Evolutionary conservation across 179 eudicot genomes (phyloP).

Genomic region (Carnegiea gigantea): DNA sequence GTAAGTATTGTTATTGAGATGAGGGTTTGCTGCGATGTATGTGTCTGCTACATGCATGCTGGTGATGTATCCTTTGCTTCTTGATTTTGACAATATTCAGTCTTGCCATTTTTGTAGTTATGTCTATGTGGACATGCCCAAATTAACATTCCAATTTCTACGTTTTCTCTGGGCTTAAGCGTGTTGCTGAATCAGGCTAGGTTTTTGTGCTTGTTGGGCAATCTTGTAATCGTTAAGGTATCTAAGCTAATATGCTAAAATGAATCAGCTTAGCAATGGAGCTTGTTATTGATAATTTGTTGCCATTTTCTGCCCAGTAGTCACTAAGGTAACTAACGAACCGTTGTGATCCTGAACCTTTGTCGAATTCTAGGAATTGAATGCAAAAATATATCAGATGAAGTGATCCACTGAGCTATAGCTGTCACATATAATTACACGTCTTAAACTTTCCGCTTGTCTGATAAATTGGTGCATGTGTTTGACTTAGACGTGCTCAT

Average conservation of each 20-base stretch:
- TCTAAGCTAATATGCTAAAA: not conserved
- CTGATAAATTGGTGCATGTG: not conserved
- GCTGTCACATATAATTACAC: not conserved
- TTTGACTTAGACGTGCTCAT: not conserved
- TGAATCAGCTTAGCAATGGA: not conserved
- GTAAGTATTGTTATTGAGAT: slow-evolving; percentile 46
- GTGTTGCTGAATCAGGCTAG: not conserved
- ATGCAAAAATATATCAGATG: not conserved
- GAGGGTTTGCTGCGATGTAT: not conserved
- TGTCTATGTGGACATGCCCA: not conserved
- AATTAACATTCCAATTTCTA: not conserved
- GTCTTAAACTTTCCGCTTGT: not conserved
- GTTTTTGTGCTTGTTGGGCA: not conserved
- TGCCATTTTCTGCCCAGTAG: not conserved
- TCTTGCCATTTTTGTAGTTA: not conserved
- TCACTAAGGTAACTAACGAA: not conserved
- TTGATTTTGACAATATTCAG: not conserved
- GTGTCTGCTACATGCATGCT: slow-evolving; percentile 5
- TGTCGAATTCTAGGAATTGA: not conserved
- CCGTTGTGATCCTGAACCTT: not conserved
- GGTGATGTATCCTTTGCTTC: not conserved
- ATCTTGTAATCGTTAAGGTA: slow-evolving; percentile 1
- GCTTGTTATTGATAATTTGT: not conserved
- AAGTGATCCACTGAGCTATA: not conserved
- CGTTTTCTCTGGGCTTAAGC: not conserved